Conservation (phyloP, 345 rosid genomes). For the Ceriops decandra region DNA sequence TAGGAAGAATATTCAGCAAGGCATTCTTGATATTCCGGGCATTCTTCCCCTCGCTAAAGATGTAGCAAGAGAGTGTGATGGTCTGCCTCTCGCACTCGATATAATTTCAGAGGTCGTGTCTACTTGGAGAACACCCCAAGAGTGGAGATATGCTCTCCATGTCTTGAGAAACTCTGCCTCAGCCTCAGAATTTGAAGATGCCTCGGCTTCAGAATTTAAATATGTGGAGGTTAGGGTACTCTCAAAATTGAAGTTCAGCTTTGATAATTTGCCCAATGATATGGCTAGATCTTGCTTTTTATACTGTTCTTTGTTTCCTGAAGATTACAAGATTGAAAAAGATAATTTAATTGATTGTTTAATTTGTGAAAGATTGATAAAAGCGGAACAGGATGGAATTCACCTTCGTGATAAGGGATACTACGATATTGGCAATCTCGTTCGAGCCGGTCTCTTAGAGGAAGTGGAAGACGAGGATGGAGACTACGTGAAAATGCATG, state of each 20-base stretch:
- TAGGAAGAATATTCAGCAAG: neutral
- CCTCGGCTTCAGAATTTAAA: too few relatives aligned
- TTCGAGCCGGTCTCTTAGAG: constrained; percentile 13
- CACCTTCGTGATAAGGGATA: constrained; percentile 9
- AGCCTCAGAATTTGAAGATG: too few relatives aligned
- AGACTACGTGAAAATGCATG: constrained; percentile 21
- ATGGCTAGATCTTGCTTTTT: constrained; percentile 11
- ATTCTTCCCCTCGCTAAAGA: neutral
- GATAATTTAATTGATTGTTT: constrained; percentile 5
- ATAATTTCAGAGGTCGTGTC: constrained; percentile 13
- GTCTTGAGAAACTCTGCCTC: neutral
- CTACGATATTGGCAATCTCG: constrained; percentile 9
- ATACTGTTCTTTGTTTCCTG: constrained; percentile 17
- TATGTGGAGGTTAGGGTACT: neutral
- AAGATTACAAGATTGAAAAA: neutral
- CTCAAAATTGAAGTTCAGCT: constrained; percentile 4
- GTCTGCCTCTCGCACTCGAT: constrained; percentile 16
- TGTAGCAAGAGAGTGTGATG: constrained; percentile 15
- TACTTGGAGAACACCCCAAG: neutral
- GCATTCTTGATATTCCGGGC: neutral
- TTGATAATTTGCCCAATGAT: neutral
- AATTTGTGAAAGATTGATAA: neutral
- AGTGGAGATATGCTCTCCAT: constrained; percentile 13
- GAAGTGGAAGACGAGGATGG: neutral
- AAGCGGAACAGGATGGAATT: neutral